A percentile compares a stretch with the other conserved stretches of the same genome.
Conservation (phyloP, 192 early-diverging fungal species). For the Umbelopsis vinacea region DNA sequence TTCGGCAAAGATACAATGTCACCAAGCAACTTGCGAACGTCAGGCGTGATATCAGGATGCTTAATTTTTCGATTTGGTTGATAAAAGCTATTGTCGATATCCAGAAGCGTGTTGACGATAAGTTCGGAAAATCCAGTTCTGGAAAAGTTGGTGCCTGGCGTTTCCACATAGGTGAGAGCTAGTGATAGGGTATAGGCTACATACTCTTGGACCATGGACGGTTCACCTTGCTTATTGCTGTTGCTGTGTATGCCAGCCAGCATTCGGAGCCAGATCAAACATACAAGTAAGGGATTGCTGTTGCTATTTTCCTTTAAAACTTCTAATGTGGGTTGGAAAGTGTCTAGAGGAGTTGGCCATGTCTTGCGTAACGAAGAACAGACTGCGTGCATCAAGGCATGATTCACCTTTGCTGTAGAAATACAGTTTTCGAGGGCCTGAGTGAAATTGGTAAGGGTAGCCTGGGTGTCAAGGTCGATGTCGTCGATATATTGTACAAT, state of each 20-base stretch:
- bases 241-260: neutral
- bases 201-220: neutral
- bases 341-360: constrained; percentile 6
- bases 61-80: neutral
- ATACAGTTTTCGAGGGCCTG: neutral
- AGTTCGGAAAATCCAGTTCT: neutral
- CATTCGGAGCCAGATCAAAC: neutral
- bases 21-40: neutral
- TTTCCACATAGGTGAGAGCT: neutral
- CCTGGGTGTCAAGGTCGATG: neutral
- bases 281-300: neutral
- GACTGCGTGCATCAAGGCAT: neutral
- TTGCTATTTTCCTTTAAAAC: too few species aligned
- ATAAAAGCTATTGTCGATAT: neutral
- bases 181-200: neutral
- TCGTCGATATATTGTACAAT: constrained; percentile 16
- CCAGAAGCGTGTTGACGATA: neutral
- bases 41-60: neutral
- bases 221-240: neutral
- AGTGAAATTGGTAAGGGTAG: neutral
- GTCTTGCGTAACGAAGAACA: neutral
- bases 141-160: constrained; percentile 4
- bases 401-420: neutral
- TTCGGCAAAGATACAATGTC: neutral
- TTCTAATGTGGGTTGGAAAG: neutral